A percentile compares a stretch with the other conserved stretches of the same genome.
Evolutionary conservation across 1,284 basidiomycete species (phyloP).

Genomic region (Puccinia coronata): DNA sequence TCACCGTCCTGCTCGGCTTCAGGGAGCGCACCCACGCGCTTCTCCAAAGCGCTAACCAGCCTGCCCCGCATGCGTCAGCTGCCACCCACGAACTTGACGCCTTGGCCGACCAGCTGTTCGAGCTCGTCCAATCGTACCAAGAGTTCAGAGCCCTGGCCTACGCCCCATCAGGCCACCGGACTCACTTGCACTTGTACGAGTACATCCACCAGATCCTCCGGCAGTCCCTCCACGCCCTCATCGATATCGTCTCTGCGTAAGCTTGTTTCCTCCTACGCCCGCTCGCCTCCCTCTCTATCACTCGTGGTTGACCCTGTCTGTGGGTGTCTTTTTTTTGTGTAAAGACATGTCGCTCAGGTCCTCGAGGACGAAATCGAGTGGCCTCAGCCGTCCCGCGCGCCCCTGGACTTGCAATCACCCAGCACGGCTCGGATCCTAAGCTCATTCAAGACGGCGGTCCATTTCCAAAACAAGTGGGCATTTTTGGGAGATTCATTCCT

Average conservation of each 20-base stretch:
- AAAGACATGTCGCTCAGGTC: background rate
- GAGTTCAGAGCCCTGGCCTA: background rate
- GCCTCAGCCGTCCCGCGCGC: background rate
- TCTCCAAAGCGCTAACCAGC: background rate
- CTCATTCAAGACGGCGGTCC: background rate
- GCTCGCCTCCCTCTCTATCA: too few relatives aligned
- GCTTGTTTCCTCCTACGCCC: background rate
- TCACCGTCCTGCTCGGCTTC: slow-evolving; percentile 13
- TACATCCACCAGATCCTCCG: slow-evolving; percentile 28
- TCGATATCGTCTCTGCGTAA: slow-evolving; percentile 10
- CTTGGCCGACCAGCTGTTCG: slow-evolving; percentile 9
- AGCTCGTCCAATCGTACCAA: slow-evolving; percentile 23
- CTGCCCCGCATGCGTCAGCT: background rate
- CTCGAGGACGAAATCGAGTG: slow-evolving; percentile 29
- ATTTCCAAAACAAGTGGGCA: slow-evolving; percentile 25
- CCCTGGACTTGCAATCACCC: slow-evolving; percentile 16
- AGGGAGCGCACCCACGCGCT: background rate
- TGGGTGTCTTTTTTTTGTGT: background rate
- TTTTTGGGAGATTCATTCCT: background rate
- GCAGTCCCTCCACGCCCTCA: background rate
- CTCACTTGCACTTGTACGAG: slow-evolving; percentile 6
- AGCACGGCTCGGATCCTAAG: background rate
- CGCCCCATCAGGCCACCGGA: background rate
- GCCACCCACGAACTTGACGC: background rate
- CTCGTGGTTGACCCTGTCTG: background rate